Evolutionary conservation across 2,329 filamentous ascomycete genomes (phyloP), one percentile per base, ranked within the genome.

Genomic region (Beauveria sp.): DNA sequence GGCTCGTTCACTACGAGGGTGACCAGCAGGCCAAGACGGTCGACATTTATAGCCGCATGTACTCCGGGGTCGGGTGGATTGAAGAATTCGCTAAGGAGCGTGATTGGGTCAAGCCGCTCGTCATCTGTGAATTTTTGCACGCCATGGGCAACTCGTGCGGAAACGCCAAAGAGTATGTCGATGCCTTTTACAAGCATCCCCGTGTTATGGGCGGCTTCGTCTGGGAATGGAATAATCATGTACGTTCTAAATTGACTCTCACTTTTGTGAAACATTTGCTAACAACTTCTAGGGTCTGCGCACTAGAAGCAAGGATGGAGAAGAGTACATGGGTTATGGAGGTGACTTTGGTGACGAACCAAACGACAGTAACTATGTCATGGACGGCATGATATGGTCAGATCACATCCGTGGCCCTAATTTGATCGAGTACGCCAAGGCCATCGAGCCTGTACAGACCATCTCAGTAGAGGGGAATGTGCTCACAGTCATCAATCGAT

Each of bases 61-160:
- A 90, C 64, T 78, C 83, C 0, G 75, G 78, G 0, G 73, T 86
- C 0, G 75, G 80, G 70, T 70, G 71, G n/a, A 72, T 78, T 64
- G 70, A 74, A 34, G 69, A 73, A 22, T 69, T 75, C 52, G 79
- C 77, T 16, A 69, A 74, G 31, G 73, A 75, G 56, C 70, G 72
- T 20, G 70, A 75, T n/a, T 79, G 76, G 76, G 68, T 73, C 45
- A 83, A 88, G 69, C 85, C 85, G 0, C 75, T 88, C 0, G 75
- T 88, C 1, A 75, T 83, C 48, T 83, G 80, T 60, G 82, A 85
- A 63, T 84, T 77, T 62, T 75, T 75, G 0, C 81, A 84, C 65
- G 87, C 88, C 0, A 90, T 91, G 88, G 88, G 88, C 0, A 90
- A 90, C 62, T 88, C 87, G 0, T 88, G 86, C 0, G 88, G 88